Conservation (phyloP, 2,329 filamentous ascomycete genomes). For the Aspergillus alliaceus region DNA sequence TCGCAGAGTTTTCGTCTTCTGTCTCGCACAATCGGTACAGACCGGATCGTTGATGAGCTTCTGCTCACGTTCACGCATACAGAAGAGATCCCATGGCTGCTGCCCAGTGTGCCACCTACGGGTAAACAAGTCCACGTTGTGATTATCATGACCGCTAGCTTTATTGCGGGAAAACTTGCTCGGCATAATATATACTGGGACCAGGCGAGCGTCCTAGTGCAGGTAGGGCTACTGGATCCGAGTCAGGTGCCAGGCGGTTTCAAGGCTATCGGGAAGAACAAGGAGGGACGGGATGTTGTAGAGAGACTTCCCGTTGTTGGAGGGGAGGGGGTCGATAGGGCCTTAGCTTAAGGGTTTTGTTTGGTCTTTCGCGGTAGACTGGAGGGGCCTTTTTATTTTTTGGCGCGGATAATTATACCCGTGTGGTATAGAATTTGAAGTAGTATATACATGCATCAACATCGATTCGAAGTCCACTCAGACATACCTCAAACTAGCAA, state of each 20-base stretch:
- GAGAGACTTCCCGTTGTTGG: slow-evolving; percentile 37
- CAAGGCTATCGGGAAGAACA: slow-evolving; percentile 27
- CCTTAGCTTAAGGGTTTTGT: slow-evolving; percentile 5
- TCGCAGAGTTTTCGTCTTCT: slow-evolving; percentile 52
- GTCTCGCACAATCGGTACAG: slow-evolving; percentile 55
- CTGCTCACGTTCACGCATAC: slow-evolving; percentile 57
- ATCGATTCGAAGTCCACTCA: background rate
- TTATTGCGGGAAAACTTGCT: slow-evolving; percentile 32
- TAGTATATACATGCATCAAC: background rate
- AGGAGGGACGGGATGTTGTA: slow-evolving; percentile 27
- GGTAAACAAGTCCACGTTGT: slow-evolving; percentile 55
- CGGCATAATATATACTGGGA: slow-evolving; percentile 63
- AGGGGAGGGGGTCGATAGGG: slow-evolving; percentile 28
- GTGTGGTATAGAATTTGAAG: background rate
- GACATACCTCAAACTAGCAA: slow-evolving; percentile 20
- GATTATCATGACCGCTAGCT: slow-evolving; percentile 52
- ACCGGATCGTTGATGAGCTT: slow-evolving; percentile 60
- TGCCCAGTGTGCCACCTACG: slow-evolving; percentile 56
- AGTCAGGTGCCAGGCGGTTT: slow-evolving; percentile 52
- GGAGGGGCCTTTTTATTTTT: too few relatives aligned
- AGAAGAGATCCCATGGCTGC: slow-evolving; percentile 55
- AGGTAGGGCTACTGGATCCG: slow-evolving; percentile 58
- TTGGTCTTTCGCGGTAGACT: background rate
- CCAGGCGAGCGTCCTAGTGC: slow-evolving; percentile 60
- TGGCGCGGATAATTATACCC: too few relatives aligned